Conservation (phyloP, 106 monocot genomes). For the Cymbidium sinense region DNA sequence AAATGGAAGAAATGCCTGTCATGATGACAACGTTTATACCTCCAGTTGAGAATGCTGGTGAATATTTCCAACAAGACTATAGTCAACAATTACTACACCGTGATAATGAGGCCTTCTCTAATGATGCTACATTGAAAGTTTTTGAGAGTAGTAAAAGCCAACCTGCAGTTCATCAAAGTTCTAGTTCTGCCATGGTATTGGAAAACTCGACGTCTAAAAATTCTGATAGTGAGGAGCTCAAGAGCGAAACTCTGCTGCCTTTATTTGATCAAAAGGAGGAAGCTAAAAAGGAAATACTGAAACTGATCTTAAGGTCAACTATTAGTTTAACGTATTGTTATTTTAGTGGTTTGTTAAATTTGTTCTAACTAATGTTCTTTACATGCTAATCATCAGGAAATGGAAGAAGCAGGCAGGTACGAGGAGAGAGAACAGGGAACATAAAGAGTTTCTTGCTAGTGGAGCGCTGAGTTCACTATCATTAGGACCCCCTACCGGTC, state of each 20-base stretch:
- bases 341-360: constrained; percentile 5
- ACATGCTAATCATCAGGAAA: constrained; percentile 36
- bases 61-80: constrained; percentile 6
- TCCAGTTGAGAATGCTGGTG: constrained; percentile 11
- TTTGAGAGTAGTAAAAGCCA: constrained; percentile 9
- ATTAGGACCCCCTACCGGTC: constrained; percentile 58
- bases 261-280: constrained; percentile 22
- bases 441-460: constrained; percentile 37
- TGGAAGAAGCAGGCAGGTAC: constrained; percentile 55
- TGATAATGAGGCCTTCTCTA: not conserved
- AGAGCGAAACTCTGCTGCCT: constrained; percentile 12
- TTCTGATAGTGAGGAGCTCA: constrained; percentile 1
- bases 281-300: constrained; percentile 42
- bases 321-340: not conserved
- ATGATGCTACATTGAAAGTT: not conserved
- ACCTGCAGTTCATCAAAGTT: constrained; percentile 13
- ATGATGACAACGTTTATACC: not conserved
- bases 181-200: not conserved
- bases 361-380: constrained; percentile 1
- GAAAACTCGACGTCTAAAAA: not conserved
- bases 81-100: constrained; percentile 4
- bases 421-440: constrained; percentile 43
- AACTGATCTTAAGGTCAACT: constrained; percentile 56
- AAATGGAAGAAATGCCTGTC: constrained; percentile 11
- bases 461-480: constrained; percentile 63